Evolutionary conservation across 2,329 filamentous ascomycete genomes (phyloP).

Genomic region (Trichophyton rubrum): DNA sequence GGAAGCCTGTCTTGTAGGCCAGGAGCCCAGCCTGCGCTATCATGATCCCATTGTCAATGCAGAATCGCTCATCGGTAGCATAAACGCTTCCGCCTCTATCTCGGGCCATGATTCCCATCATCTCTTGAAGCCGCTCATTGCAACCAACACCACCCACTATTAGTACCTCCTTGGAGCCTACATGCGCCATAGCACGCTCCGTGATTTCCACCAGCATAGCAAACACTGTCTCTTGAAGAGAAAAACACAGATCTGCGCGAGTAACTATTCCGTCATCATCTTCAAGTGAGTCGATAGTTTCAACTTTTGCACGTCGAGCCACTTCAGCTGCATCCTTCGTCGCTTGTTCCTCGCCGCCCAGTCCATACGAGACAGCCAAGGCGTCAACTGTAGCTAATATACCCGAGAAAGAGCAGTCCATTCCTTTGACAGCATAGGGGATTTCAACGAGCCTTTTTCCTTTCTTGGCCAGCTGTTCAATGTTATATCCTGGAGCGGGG

Average conservation of each 20-base stretch:
- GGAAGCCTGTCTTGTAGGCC: conserved; percentile 69
- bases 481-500: conserved; percentile 93
- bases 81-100: conserved; percentile 83
- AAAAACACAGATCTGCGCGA: conserved; percentile 79
- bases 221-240: conserved; percentile 85
- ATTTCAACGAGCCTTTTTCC: conserved; percentile 64
- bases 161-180: conserved; percentile 80
- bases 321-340: conserved; percentile 35
- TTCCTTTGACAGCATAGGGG: conserved; percentile 93
- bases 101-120: conserved; percentile 94
- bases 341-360: conserved; percentile 32
- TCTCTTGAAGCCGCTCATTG: conserved; percentile 86
- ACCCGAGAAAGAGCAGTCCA: conserved; percentile 94
- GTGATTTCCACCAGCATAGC: conserved; percentile 98
- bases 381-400: conserved; percentile 76
- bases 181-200: conserved; percentile 95
- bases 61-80: conserved; percentile 93
- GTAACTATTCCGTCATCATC: conserved; percentile 39
- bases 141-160: conserved; percentile 94
- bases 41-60: conserved; percentile 99
- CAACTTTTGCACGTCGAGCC: conserved; percentile 4
- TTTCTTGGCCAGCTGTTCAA: conserved; percentile 80
- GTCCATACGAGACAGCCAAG: conserved; percentile 47
- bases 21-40: conserved; percentile 91
- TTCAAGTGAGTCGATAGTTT: conserved; percentile 13